A percentile compares a stretch with the other conserved stretches of the same genome.
These are phyloP conservation scores for Pseudoneurospora amorphoporcata DNA, from an alignment of 495 filamentous ascomycete genomes.

Conservation along the genomic window DNA sequence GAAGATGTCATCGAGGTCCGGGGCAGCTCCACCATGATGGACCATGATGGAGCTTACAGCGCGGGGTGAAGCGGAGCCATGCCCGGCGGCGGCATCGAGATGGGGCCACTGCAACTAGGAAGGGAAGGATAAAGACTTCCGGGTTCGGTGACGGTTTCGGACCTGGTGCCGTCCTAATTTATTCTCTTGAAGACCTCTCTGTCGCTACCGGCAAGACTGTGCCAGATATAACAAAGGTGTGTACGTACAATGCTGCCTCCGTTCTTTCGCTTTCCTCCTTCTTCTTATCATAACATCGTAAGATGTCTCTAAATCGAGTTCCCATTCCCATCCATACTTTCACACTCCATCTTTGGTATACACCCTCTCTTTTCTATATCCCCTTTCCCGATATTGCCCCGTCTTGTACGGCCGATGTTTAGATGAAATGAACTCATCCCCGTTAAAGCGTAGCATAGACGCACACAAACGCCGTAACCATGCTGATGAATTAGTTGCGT, in stretches of 20 bases:
- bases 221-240: not conserved
- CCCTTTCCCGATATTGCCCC: not conserved
- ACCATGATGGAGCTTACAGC: not conserved
- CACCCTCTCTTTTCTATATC: not conserved
- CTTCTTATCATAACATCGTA: not conserved
- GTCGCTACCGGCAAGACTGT: not conserved
- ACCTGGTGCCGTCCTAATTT: not conserved
- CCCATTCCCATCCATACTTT: not conserved
- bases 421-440: not conserved
- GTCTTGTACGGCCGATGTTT: not conserved
- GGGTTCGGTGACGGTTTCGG: not conserved
- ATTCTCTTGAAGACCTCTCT: not conserved
- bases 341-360: not conserved
- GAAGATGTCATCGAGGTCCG: not conserved
- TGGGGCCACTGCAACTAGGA: not conserved
- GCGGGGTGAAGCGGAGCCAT: not conserved
- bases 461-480: not conserved
- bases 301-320: not conserved
- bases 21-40: not conserved
- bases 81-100: not conserved
- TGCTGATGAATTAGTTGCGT: not conserved
- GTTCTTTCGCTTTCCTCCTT: not conserved
- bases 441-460: not conserved
- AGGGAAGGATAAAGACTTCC: not conserved
- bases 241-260: not conserved